Evolutionary conservation across 768 basidiomycete species (phyloP).

Genomic region (Candolleomyces efflorescens): DNA sequence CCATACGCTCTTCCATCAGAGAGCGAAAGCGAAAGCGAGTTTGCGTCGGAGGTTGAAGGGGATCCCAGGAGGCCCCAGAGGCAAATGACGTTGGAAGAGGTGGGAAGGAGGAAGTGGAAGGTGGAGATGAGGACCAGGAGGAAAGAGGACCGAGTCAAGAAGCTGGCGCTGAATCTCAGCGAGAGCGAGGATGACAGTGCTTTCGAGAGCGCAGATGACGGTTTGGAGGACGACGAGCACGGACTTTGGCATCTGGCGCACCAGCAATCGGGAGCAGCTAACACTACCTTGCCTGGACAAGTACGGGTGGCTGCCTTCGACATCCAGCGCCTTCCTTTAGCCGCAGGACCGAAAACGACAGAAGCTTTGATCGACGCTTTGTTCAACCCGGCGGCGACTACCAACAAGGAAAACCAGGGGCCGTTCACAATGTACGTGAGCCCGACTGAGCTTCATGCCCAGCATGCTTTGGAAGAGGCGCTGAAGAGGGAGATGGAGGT

Average conservation of each 20-base stretch:
- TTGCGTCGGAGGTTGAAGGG: neutral
- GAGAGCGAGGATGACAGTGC: constrained; percentile 5
- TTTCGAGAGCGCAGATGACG: constrained; percentile 3
- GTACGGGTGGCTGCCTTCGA: constrained; percentile 26
- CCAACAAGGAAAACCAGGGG: constrained; percentile 30
- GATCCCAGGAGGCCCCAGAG: neutral
- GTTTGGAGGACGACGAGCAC: neutral
- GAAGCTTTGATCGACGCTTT: constrained; percentile 74
- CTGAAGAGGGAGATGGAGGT: constrained; percentile 1
- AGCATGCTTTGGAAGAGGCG: neutral
- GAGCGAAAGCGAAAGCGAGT: constrained; percentile 9
- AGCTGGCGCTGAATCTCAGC: neutral
- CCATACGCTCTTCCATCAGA: constrained; percentile 9
- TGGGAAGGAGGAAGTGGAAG: constrained; percentile 1
- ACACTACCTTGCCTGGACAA: neutral
- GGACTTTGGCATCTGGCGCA: constrained; percentile 1
- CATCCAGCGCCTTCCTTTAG: constrained; percentile 42
- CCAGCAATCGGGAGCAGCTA: neutral
- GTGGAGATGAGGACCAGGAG: neutral
- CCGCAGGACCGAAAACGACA: constrained; percentile 59
- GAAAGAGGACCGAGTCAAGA: neutral
- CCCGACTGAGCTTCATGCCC: neutral
- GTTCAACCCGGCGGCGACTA: constrained; percentile 66
- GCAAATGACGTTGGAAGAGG: neutral
- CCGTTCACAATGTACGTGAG: constrained; percentile 39